Evolutionary conservation across 1,284 basidiomycete genomes (phyloP).

Genomic region (Heterobasidion annosum): DNA sequence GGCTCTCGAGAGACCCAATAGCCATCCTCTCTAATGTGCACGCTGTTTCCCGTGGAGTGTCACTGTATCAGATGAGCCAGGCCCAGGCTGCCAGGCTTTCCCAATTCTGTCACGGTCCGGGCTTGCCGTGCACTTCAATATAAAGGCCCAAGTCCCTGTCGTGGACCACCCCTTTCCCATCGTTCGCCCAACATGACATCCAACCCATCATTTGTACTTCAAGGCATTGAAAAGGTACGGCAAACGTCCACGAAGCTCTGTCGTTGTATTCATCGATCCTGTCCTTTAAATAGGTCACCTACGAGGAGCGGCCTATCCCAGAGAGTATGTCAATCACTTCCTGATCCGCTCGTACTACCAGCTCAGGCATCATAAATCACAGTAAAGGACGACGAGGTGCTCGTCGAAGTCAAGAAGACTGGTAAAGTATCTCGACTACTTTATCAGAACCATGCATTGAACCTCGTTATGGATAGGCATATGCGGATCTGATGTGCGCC

Average conservation of each 20-base stretch:
- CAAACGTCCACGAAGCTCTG: not conserved
- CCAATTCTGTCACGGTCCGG: not conserved
- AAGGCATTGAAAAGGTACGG: conserved; percentile 58
- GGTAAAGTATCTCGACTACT: conserved; percentile 33
- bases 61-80: too few species aligned
- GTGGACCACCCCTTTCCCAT: not conserved
- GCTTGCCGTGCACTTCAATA: not conserved
- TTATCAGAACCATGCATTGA: not conserved
- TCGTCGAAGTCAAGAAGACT: conserved; percentile 89
- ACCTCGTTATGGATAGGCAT: conserved; percentile 47
- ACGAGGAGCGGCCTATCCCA: conserved; percentile 72
- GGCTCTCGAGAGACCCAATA: too few species aligned
- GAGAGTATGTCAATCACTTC: conserved; percentile 35
- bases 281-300: not conserved
- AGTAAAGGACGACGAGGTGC: conserved; percentile 75
- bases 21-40: too few species aligned
- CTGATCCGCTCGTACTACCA: not conserved
- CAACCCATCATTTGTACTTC: conserved; percentile 77
- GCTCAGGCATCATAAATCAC: conserved; percentile 7
- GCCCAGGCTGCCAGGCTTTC: not conserved
- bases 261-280: not conserved
- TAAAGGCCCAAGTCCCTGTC: not conserved
- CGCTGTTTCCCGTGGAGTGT: too few species aligned
- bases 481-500: conserved; percentile 76
- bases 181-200: conserved; percentile 36